These are phyloP conservation scores for Platismatia glauca DNA, from an alignment of 495 filamentous ascomycete genomes.

Conservation along the genomic window DNA sequence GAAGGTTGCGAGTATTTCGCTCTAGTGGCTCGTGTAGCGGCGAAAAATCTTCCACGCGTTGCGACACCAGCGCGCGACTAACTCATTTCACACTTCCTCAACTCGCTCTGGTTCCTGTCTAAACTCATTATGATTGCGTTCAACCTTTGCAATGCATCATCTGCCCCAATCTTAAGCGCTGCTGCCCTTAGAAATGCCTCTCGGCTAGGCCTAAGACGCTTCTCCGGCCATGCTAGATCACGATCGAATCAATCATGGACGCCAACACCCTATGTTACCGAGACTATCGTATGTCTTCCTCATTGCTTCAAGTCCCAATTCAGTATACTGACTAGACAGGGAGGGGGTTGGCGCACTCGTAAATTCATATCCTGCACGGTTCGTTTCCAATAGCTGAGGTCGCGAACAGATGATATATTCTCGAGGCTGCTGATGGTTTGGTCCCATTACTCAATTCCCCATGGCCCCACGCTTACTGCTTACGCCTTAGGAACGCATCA, in stretches of 20 bases:
- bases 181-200: conserved; percentile 29
- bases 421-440: conserved; percentile 66
- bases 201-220: conserved; percentile 26
- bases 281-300: conserved; percentile 61
- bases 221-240: conserved; percentile 31
- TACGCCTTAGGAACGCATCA: conserved; percentile 67
- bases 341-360: conserved; percentile 88
- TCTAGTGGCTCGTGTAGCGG: no score
- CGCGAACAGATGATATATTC: conserved; percentile 66
- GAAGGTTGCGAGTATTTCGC: no score
- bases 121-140: neutral
- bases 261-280: conserved; percentile 66
- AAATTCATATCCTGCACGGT: conserved; percentile 24
- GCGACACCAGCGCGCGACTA: neutral
- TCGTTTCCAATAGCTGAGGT: conserved; percentile 21
- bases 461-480: conserved; percentile 9
- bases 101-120: neutral
- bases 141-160: conserved; percentile 1
- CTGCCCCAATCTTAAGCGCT: conserved; percentile 23
- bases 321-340: conserved; percentile 46
- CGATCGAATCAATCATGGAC: conserved; percentile 46
- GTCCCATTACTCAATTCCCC: neutral
- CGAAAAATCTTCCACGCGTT: neutral
- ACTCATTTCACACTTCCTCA: neutral
- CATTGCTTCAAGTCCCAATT: neutral